A percentile compares a stretch with the other conserved stretches of the same genome.
phyloP scores from a whole-genome alignment of 257 asterid species.

The Solanum chiquidenum region DNA sequence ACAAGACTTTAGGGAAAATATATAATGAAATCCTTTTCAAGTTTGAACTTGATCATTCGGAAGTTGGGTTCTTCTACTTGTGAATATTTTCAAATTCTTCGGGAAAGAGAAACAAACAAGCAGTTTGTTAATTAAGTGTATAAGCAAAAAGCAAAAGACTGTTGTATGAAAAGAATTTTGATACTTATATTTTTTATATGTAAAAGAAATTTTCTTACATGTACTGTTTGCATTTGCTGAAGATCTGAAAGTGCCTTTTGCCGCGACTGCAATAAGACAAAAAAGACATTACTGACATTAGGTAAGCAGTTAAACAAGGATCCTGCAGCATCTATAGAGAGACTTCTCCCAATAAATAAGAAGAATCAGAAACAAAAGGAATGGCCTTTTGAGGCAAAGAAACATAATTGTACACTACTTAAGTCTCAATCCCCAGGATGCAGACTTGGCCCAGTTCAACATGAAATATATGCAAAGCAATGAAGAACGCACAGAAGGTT shows the following conservation, averaged over 20 bases:
- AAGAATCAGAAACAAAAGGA: not conserved
- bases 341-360: not conserved
- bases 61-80: not conserved
- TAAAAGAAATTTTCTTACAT: slow-evolving; percentile 42
- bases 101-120: not conserved
- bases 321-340: not conserved
- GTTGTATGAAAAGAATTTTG: not conserved
- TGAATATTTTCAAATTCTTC: not conserved
- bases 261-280: slow-evolving; percentile 64
- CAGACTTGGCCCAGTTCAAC: not conserved
- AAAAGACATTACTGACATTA: not conserved
- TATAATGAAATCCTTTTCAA: not conserved
- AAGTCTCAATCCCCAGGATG: not conserved
- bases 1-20: not conserved
- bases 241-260: slow-evolving; percentile 84
- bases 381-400: not conserved
- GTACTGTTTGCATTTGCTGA: slow-evolving; percentile 83
- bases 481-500: not conserved
- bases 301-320: not conserved
- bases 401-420: not conserved
- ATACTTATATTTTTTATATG: not conserved
- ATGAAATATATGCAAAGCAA: not conserved
- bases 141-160: not conserved
- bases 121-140: not conserved
- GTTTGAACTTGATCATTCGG: not conserved